Percentiles rank a stretch among this genome's conserved stretches.
phyloP scores from a whole-genome alignment of 495 filamentous ascomycete genomes.

The Trichoderma asperelloides region DNA sequence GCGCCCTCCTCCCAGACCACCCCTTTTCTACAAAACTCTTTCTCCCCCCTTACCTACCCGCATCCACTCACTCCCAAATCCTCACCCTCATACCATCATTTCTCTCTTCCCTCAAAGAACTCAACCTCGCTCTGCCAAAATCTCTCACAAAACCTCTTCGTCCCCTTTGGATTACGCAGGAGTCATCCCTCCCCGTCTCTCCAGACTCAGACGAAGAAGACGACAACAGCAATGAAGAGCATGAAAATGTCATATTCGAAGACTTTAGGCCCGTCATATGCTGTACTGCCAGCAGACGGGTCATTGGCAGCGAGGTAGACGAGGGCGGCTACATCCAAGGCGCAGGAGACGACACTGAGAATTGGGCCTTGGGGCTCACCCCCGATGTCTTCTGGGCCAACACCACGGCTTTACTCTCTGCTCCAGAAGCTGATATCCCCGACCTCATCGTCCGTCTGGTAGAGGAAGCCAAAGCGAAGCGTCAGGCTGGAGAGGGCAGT shows the following conservation, averaged over 20 bases:
- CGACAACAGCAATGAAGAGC: neutral
- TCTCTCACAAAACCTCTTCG: slow-evolving; percentile 49
- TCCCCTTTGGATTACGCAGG: slow-evolving; percentile 53
- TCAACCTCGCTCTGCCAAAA: slow-evolving; percentile 28
- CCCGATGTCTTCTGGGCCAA: slow-evolving; percentile 72
- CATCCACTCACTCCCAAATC: slow-evolving; percentile 78
- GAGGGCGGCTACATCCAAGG: slow-evolving; percentile 83
- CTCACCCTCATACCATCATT: slow-evolving; percentile 57
- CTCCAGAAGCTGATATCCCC: slow-evolving; percentile 56
- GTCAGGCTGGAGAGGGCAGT: slow-evolving; percentile 15
- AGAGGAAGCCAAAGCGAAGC: slow-evolving; percentile 13
- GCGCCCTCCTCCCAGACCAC: slow-evolving; percentile 58
- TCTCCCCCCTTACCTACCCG: slow-evolving; percentile 52
- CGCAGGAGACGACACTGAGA: slow-evolving; percentile 86
- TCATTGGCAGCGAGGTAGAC: slow-evolving; percentile 55
- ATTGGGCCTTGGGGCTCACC: slow-evolving; percentile 74
- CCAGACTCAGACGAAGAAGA: neutral
- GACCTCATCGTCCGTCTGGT: slow-evolving; percentile 52
- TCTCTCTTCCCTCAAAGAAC: slow-evolving; percentile 44
- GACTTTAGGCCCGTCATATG: slow-evolving; percentile 65
- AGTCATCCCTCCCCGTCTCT: slow-evolving; percentile 26
- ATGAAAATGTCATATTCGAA: slow-evolving; percentile 28
- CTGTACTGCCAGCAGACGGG: slow-evolving; percentile 65
- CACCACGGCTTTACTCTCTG: slow-evolving; percentile 41
- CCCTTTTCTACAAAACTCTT: slow-evolving; percentile 53